phyloP scores from a whole-genome alignment of 1,284 basidiomycete species.

The Binderoboletus segoi region DNA sequence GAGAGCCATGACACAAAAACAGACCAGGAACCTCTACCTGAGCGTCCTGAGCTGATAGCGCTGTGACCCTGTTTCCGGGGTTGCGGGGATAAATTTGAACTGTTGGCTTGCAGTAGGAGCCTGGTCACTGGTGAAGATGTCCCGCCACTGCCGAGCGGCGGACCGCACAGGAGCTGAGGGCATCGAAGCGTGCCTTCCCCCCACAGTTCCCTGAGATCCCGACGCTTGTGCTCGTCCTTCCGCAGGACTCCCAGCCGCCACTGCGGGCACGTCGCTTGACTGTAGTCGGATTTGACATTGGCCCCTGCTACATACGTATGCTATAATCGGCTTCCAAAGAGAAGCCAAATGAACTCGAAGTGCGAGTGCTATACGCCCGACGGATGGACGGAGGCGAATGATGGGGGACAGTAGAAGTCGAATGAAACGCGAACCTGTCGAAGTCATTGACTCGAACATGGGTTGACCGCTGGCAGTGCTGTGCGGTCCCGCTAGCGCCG shows the following conservation, averaged over 20 bases:
- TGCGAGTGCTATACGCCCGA: neutral
- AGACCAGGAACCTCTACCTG: neutral
- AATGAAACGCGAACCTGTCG: too few relatives aligned
- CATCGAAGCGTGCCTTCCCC: neutral
- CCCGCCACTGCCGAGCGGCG: neutral
- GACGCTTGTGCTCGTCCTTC: neutral
- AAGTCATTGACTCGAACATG: too few relatives aligned
- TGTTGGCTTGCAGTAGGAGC: neutral
- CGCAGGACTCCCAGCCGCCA: neutral
- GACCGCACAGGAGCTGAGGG: neutral
- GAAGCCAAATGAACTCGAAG: constrained; percentile 4
- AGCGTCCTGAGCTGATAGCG: constrained; percentile 9
- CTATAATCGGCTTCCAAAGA: constrained; percentile 13
- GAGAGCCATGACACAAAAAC: neutral
- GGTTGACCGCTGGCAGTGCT: too few relatives aligned
- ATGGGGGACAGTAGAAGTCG: too few relatives aligned
- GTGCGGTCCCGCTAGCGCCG: too few relatives aligned
- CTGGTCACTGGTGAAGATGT: neutral
- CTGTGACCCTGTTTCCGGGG: constrained; percentile 17
- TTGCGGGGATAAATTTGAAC: constrained; percentile 6
- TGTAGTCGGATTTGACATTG: neutral
- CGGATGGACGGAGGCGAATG: constrained; percentile 1
- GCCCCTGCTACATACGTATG: neutral
- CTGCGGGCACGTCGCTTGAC: neutral
- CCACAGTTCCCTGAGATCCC: neutral